Base-by-base conservation (phyloP, 331 rosid species). In the Malus hybrid region DNA sequence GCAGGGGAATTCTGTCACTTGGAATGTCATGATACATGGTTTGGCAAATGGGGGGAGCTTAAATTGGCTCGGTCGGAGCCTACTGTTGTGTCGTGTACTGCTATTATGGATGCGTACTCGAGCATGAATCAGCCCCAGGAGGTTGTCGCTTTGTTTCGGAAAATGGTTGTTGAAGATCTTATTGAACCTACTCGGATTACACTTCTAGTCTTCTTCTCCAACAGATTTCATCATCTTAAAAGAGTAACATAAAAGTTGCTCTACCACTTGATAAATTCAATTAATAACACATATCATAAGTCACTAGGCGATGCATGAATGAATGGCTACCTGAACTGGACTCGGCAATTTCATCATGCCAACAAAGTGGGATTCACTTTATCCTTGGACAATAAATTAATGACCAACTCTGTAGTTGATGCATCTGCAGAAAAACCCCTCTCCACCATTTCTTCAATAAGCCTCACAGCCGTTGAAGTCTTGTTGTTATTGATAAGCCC, bases 51-150 rank as follows among this genome's bases (percentile, higher is more conserved):
- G 86, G 87, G 90, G 31, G 85, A 88, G 80, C 83, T 92, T 76
- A 76, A 76, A 54, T 74, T 77, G 31, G 88, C 93, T 77, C 67
- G 78, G 11, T 86, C 88, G 7, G 59, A 6, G 32, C 85, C 87
- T 71, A 89, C 71, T 73, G 90, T 91, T 11, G 89, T 88, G 42
- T 89, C 97, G 3, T 89, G 97, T 93, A 91, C 97, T 59, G 81
- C 82, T 68, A 79, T 91, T 65, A 87, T 91, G 34, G 97, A 91
- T 76, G 88, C 79, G 1, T 84, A 81, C 73, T 84, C 90, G 3
- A 83, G 90, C 2, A 44, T 32, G 66, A 83, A 86, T 80, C 80
- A 39, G 82, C 84, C 85, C 24, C 31, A 29, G 10, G 85, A 86
- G 59, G 97, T 92, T 28, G 48, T 85, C 42, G 71, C 73, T 31